Conservation (phyloP, 2,329 filamentous ascomycete species). For the Sporothrix dimorphospora region DNA sequence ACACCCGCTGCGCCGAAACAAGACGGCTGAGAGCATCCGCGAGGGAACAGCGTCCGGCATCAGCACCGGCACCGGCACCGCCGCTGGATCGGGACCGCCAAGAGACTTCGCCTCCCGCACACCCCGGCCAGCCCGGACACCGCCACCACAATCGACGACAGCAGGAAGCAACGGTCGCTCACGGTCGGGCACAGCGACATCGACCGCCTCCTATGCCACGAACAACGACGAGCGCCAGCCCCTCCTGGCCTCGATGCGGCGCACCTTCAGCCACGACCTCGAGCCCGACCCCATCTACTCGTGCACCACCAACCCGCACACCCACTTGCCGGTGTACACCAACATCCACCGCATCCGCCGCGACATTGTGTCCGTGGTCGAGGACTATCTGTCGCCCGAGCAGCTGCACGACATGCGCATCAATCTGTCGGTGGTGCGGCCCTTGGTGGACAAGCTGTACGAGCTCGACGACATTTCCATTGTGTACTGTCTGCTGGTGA, state of each 20-base stretch:
- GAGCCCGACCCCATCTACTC: slow-evolving; percentile 53
- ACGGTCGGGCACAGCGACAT: slow-evolving; percentile 17
- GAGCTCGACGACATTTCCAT: slow-evolving; percentile 79
- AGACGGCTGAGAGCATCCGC: slow-evolving; percentile 1
- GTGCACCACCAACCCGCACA: slow-evolving; percentile 61
- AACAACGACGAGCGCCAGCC: slow-evolving; percentile 30
- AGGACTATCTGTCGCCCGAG: slow-evolving; percentile 68
- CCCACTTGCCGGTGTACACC: slow-evolving; percentile 71
- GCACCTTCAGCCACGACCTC: slow-evolving; percentile 42
- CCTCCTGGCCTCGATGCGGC: slow-evolving; percentile 37
- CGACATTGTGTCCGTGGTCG: slow-evolving; percentile 65
- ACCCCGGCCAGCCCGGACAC: background rate
- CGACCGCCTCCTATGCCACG: background rate
- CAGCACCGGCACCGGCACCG: background rate
- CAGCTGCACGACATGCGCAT: slow-evolving; percentile 80
- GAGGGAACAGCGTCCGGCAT: background rate
- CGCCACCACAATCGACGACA: background rate
- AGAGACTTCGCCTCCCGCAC: background rate
- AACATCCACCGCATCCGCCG: slow-evolving; percentile 74
- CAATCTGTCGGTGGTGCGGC: slow-evolving; percentile 78
- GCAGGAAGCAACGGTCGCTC: slow-evolving; percentile 1
- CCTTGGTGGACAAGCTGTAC: slow-evolving; percentile 82
- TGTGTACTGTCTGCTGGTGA: slow-evolving; percentile 82
- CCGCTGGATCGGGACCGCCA: background rate
- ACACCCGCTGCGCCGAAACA: slow-evolving; percentile 5